Base-by-base conservation (phyloP, 2,329 filamentous ascomycete genomes). In the Penicillium sp. region DNA sequence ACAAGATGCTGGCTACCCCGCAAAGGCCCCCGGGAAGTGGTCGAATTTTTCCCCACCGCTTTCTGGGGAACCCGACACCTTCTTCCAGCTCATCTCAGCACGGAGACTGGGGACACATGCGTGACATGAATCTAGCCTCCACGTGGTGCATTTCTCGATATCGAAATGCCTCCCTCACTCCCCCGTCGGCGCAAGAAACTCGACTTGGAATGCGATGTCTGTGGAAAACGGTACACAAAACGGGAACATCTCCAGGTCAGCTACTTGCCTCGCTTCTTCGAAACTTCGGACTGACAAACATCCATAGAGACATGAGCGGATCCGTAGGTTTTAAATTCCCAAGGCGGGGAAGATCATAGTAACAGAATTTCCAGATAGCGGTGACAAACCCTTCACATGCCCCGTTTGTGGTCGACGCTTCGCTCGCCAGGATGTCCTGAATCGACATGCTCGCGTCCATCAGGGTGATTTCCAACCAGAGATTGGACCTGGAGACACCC, bases 191-290 rank as follows among this genome's bases (percentile, higher is more conserved):
- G 47, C 24, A 50, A 30, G 24, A 50, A 50, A 30, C 47, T 50
- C 17, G 47, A 50, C 47, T 50, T 50, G 28, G 47, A 50, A 28
- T 50, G 47, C 26, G 30, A 33, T 50, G 13, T n/a, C 47, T 50
- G 47, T 30, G 47, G 51, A 22, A 63, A 55, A 30, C 45, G 61
- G 28, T 63, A 63, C 49, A 60, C 61, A 28, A 63, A 63, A 50
- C 51, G 57, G 4, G 57, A 63, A 50, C 61, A 63, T 45, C 58
- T 63, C 1, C 61, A 60, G 57, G 61, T 60, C 24, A 60, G 53
- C 24, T n/a, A 50, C 26, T 4, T 28, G 28, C 28, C 13, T 50
- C 47, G n/a, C 47, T 50, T 50, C 6, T 50, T 50, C 6, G 13
- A 50, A 12, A 30, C 12, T 30, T 17, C 2, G 17, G 8, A 15